Conservation (phyloP, 2,329 filamentous ascomycete species). For the Macrophomina tecta region DNA sequence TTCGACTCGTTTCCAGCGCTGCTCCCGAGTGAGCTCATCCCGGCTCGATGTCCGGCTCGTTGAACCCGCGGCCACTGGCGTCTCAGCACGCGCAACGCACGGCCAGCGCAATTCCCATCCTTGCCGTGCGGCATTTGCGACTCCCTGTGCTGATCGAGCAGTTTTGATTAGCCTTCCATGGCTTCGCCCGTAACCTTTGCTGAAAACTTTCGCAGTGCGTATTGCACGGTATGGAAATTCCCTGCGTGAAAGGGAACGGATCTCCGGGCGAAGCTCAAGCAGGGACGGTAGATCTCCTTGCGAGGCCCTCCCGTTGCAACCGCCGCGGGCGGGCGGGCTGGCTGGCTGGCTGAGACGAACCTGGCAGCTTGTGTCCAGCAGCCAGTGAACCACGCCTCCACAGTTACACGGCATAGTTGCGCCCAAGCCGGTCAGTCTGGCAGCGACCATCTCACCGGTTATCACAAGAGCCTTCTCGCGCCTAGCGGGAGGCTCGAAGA, state of each 20-base stretch:
- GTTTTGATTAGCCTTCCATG: slow-evolving; percentile 12
- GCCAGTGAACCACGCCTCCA: neutral
- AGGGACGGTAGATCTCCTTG: slow-evolving; percentile 1
- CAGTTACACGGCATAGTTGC: slow-evolving; percentile 20
- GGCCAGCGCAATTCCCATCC: slow-evolving; percentile 16
- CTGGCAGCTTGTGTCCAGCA: neutral
- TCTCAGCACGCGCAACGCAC: slow-evolving; percentile 28
- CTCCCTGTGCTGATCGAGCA: slow-evolving; percentile 13
- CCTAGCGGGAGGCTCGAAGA: neutral
- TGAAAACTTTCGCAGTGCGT: slow-evolving; percentile 7
- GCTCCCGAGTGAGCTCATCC: neutral
- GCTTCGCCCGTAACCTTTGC: slow-evolving; percentile 9
- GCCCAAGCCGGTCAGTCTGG: slow-evolving; percentile 15
- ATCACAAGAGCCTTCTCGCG: slow-evolving; percentile 8
- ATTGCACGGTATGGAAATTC: slow-evolving; percentile 12
- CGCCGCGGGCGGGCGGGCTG: neutral
- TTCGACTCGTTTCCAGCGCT: slow-evolving; percentile 21
- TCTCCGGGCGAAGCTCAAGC: slow-evolving; percentile 8
- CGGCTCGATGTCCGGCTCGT: slow-evolving; percentile 12
- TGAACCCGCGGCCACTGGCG: slow-evolving; percentile 21
- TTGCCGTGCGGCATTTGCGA: slow-evolving; percentile 23
- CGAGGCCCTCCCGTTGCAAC: neutral
- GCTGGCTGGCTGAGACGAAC: neutral
- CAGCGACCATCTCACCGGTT: slow-evolving; percentile 5
- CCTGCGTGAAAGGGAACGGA: slow-evolving; percentile 9